Evolutionary conservation across 2,329 filamentous ascomycete genomes (phyloP).

Genomic region (Didymella glomerata): DNA sequence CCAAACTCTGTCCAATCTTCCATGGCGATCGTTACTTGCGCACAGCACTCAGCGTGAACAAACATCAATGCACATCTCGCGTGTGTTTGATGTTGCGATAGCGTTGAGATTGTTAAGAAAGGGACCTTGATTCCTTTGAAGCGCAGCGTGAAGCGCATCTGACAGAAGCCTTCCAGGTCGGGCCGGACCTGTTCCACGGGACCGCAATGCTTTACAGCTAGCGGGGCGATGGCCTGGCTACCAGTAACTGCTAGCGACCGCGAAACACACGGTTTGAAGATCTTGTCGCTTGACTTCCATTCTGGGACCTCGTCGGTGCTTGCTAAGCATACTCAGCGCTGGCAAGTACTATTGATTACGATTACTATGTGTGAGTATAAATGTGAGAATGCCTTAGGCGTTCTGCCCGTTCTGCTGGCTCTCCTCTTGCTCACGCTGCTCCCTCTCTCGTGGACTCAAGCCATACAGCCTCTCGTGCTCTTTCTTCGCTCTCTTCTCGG

Average conservation of each 20-base stretch:
- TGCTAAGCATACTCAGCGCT: too few relatives aligned
- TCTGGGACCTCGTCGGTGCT: too few relatives aligned
- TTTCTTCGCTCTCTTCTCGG: constrained; percentile 13
- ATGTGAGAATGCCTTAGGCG: neutral
- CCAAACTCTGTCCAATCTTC: constrained; percentile 7
- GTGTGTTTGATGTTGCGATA: neutral
- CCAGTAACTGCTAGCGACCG: neutral
- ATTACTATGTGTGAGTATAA: neutral
- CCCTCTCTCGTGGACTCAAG: neutral
- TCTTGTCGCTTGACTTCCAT: neutral
- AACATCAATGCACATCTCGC: constrained; percentile 8
- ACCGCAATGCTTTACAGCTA: neutral
- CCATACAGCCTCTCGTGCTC: constrained; percentile 13
- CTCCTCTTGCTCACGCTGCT: constrained; percentile 1
- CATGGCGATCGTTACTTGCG: constrained; percentile 8
- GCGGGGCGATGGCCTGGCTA: neutral
- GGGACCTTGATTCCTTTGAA: neutral
- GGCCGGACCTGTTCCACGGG: neutral
- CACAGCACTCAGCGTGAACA: constrained; percentile 5
- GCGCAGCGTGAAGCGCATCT: neutral
- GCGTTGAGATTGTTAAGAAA: neutral
- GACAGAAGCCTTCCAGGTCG: neutral
- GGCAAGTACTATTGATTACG: neutral
- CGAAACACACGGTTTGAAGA: neutral
- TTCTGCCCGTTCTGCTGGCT: neutral